Base-by-base conservation (phyloP, 345 rosid genomes). In the Pelargonium nanum region DNA sequence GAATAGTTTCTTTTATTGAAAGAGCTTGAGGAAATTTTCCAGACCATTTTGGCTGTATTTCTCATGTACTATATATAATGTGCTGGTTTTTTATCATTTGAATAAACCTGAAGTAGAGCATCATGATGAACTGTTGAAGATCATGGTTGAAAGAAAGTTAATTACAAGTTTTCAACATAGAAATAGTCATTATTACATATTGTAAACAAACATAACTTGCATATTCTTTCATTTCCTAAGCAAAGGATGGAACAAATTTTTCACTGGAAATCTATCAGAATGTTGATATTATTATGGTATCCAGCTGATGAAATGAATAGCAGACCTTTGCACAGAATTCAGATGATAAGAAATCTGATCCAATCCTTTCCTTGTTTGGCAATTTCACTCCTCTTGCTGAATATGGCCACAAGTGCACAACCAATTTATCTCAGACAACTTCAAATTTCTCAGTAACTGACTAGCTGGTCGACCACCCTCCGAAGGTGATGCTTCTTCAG, bases 401-500 rank as follows among this genome's bases (percentile, higher is more conserved):
- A n/a, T n/a, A n/a, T n/a, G n/a, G n/a, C n/a, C 7, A 2, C 7
- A 12, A 10, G 48, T 40, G 16, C 13, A 40, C 16, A 40, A 12
- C 48, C 48, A 2, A 40, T 40, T 17, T 40, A 17, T 17, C 15
- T 40, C 48, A 6, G 48, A 12, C 16, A 2, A 17, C 48, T 40
- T 40, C 48, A 40, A 40, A 7, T 40, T 40, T 40, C 48, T 40
- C 16, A 40, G 48, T 40, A 40, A 40, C 45, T 62, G 1, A 75
- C 65, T 55, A 66, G 60, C 74, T 26, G 15, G 19, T 64, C 74
- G 21, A 15, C 67, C 56, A 59, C 24, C 13, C 56, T 50, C 56
- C 22, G 19, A 15, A 25, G 51, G 51, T 63, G 55, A 58, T 71
- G 75, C 73, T 80, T 84, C 83, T 77, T 80, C 68, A 78, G 73